These are phyloP conservation scores for Penicillium paxilli DNA, from an alignment of 495 filamentous ascomycete species.

Conservation along the genomic window DNA sequence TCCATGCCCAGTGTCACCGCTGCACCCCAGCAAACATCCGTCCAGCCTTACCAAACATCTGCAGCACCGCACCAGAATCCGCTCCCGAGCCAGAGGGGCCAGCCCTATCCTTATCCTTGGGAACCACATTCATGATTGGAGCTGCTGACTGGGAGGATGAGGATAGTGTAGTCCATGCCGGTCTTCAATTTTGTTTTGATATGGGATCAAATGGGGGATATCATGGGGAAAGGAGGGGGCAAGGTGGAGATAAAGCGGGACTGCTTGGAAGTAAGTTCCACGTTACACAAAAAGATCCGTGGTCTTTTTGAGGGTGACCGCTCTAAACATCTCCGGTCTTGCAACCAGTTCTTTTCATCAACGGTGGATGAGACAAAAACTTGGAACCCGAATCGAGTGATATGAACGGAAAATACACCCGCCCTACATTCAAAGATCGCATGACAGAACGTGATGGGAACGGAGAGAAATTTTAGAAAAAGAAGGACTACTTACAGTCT, in stretches of 20 bases:
- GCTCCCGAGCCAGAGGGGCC: conserved; percentile 9
- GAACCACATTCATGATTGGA: conserved; percentile 7
- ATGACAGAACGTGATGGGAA: no score
- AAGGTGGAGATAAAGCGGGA: no score
- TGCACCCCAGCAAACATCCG: conserved; percentile 1
- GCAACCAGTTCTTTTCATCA: neutral
- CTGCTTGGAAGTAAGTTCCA: neutral
- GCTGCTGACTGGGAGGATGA: neutral
- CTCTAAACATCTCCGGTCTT: neutral
- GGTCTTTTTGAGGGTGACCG: conserved; percentile 21
- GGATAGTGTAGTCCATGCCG: no score
- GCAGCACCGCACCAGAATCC: conserved; percentile 1
- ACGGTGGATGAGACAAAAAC: neutral
- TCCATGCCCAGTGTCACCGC: conserved; percentile 9
- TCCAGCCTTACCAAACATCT: conserved; percentile 5
- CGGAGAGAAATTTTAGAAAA: no score
- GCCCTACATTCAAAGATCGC: no score
- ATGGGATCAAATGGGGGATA: no score
- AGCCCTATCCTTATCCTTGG: conserved; percentile 17
- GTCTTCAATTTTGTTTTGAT: no score
- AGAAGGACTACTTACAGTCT: no score
- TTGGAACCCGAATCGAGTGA: neutral
- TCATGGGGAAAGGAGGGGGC: neutral
- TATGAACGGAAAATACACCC: neutral
- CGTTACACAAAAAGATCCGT: neutral